Base-by-base conservation (phyloP, 441 rosid species). In the Adansonia grandidieri region DNA sequence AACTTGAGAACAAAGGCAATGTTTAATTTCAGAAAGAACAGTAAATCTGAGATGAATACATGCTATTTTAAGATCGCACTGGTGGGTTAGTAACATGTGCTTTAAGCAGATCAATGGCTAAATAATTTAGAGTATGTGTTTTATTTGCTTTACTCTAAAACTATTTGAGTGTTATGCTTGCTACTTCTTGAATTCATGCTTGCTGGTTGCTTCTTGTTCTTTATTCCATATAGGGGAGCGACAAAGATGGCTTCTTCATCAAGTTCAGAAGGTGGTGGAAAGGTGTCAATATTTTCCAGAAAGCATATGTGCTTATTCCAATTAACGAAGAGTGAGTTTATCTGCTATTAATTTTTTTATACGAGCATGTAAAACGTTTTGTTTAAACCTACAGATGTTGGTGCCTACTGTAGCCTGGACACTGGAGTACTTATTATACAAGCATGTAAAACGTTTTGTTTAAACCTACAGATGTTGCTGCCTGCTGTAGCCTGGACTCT, bases 191-290 rank as follows among this genome's bases (percentile, higher is more conserved):
- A 28, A 75, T 61, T 65, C 48, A 58, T 75, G 66, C 58, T 28
- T 48, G 32, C 61, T 15, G 61, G 78, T 56, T 51, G 61, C 37
- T 77, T 51, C 37, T 77, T 51, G 74, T 81, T 40, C 11, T 70
- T 63, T 60, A 24, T 48, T 54, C 74, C 76, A 45, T 86, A 57
- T 71, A 92, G 95, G 90, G 87, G 32, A 81, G 44, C 57, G 86
- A 88, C 87, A 91, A 87, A 83, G 90, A 86, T 82, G 80, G 90
- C 64, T 78, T 74, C 79, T 94, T 94, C 87, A 79, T 84, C 58
- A 96, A 86, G 91, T 92, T 94, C 84, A 87, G 99, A 87, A 94
- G 97, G 86, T 96, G 99, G 99, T 96, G 98, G 99, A 93, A 85
- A 86, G 98, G 95, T 78, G 86, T 88, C 77, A 87, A 92, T 85